Base-by-base conservation (phyloP, 139 green algal species). In the Zygnema circumcarinatum region DNA sequence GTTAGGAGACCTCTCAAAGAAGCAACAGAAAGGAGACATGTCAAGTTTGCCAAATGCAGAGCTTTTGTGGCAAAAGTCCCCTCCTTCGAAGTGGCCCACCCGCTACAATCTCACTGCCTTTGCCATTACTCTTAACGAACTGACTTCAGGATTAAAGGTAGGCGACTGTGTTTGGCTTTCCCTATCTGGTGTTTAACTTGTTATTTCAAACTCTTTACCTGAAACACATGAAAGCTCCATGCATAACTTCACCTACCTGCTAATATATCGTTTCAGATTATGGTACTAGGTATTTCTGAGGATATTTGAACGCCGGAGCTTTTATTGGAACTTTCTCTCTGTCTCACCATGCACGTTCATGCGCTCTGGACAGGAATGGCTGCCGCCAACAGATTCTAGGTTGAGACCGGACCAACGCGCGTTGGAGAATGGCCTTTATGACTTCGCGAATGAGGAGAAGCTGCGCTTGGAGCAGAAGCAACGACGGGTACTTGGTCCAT, bases 41-140 rank as follows among this genome's bases (percentile, higher is more conserved):
- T 74, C 72, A 52, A 36, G 31, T 39, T 20, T 81, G 41, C 38
- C 33, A 1, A 38, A 85, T 3, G 62, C 39, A 0, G 32, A 38
- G 74, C 86, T 86, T 80, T 88, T 96, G 67, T 95, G 95, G 92
- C 79, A 89, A 82, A 89, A 89, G 32, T 90, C 91, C 82, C 87
- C 92, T 1, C 89, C 91, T 1, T 89, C 94, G 22, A 38, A 88
- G 1, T 89, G 94, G 40, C 93, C 92, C 32, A 87, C 52, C 67
- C 92, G 91, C 42, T 96, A 97, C 87, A 94, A 95, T 86, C 72
- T 96, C 35, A 94, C 91, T 2, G 41, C 84, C 39, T 98, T 96
- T 76, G 91, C 94, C 3, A 96, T 98, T 52, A 79, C 88, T 54
- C 89, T 98, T 72, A 98, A 98, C 87, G 96, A 98, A 89, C 72